A percentile compares a stretch with the other conserved stretches of the same genome.
Conservation (phyloP, 768 basidiomycete genomes). For the Russula brevipes region DNA sequence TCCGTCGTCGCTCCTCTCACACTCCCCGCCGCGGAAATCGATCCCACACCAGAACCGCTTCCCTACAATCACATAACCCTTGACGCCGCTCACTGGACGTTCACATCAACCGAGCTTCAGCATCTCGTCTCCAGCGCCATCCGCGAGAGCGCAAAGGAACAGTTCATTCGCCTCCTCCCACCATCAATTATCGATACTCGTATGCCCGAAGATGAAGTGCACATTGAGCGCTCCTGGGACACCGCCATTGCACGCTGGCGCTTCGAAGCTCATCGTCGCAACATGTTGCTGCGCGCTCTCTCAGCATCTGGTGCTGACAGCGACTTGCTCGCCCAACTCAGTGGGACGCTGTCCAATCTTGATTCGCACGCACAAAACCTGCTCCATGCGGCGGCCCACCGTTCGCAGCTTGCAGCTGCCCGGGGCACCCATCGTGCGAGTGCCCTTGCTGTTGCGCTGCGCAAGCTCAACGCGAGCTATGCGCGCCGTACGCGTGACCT, state of each 20-base stretch:
- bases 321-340: slow-evolving; percentile 21
- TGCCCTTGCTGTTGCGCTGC: slow-evolving; percentile 70
- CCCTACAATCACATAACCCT: slow-evolving; percentile 24
- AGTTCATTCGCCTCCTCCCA: slow-evolving; percentile 26
- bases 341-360: slow-evolving; percentile 12
- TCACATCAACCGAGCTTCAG: slow-evolving; percentile 25
- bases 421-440: slow-evolving; percentile 67
- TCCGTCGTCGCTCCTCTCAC: neutral
- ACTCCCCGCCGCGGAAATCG: slow-evolving; percentile 10
- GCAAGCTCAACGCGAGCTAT: slow-evolving; percentile 75
- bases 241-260: slow-evolving; percentile 20
- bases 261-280: slow-evolving; percentile 23
- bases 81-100: slow-evolving; percentile 26
- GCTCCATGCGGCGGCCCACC: slow-evolving; percentile 54
- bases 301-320: slow-evolving; percentile 21
- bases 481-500: slow-evolving; percentile 60
- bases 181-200: slow-evolving; percentile 4
- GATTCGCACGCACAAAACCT: slow-evolving; percentile 40
- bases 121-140: slow-evolving; percentile 24
- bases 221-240: slow-evolving; percentile 17
- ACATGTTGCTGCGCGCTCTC: slow-evolving; percentile 22
- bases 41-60: slow-evolving; percentile 19
- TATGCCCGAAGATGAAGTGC: slow-evolving; percentile 7
- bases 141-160: slow-evolving; percentile 25
- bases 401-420: slow-evolving; percentile 54